Percentiles rank a stretch among this genome's conserved stretches.
Conservation (phyloP, 2,329 filamentous ascomycete genomes). For the Xylariaceae sp. region DNA sequence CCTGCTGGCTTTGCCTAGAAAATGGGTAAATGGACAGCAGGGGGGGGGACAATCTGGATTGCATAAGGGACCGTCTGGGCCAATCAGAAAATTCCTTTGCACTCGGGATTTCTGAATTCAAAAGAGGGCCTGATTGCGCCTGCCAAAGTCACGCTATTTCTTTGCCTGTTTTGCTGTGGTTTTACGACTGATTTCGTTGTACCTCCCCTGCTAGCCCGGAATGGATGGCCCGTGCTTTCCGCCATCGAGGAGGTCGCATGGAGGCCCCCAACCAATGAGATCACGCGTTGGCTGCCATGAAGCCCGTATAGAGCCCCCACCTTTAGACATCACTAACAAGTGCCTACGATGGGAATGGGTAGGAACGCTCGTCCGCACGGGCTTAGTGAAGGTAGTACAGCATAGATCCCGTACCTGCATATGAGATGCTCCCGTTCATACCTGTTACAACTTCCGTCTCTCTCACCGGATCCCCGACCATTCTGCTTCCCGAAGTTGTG, state of each 20-base stretch:
- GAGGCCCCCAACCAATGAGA: neutral
- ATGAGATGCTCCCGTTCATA: neutral
- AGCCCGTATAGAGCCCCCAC: too few relatives aligned
- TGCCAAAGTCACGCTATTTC: conserved; percentile 22
- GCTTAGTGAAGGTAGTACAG: neutral
- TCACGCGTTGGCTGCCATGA: neutral
- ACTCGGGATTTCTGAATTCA: conserved; percentile 20
- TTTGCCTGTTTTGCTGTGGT: conserved; percentile 24
- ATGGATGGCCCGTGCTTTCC: conserved; percentile 4
- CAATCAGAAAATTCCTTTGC: conserved; percentile 25
- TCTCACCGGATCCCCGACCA: too few relatives aligned
- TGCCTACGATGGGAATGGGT: neutral
- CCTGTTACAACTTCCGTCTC: too few relatives aligned
- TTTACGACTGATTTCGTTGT: conserved; percentile 21
- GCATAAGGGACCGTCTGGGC: conserved; percentile 3
- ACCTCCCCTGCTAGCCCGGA: conserved; percentile 3
- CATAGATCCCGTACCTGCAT: neutral
- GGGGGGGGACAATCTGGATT: too few relatives aligned
- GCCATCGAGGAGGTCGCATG: neutral
- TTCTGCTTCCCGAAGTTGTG: too few relatives aligned
- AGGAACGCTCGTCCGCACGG: too few relatives aligned
- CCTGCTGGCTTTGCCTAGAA: conserved; percentile 12
- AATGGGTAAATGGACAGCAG: conserved; percentile 13
- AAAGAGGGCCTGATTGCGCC: conserved; percentile 20
- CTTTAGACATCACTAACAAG: neutral